phyloP scores from a whole-genome alignment of 148 eudicot genomes.

The Polygonum maritimum region DNA sequence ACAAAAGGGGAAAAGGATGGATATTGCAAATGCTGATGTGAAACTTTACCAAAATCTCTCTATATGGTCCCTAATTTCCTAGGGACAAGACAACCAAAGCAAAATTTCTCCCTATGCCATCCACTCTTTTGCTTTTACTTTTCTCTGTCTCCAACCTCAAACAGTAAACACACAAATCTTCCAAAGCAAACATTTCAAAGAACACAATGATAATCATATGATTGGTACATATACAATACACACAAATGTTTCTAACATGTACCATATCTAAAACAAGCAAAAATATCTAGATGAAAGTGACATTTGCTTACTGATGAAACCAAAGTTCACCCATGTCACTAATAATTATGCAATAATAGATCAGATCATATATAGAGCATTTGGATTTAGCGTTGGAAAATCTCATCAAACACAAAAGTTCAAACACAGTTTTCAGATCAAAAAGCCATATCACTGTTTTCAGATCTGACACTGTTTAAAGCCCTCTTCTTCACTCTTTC shows the following conservation, averaged over 20 bases:
- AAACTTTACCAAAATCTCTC: background rate
- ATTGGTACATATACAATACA: background rate
- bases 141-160: background rate
- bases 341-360: too few species aligned
- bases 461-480: background rate
- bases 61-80: background rate
- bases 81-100: background rate
- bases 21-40: too few species aligned
- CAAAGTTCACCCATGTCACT: background rate
- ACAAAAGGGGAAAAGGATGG: too few species aligned
- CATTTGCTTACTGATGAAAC: background rate
- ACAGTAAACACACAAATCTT: background rate
- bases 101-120: background rate
- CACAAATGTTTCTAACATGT: background rate
- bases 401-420: background rate
- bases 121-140: background rate
- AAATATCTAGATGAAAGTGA: background rate
- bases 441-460: slow-evolving; percentile 1
- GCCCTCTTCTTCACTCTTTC: background rate
- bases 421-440: background rate
- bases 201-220: background rate
- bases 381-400: background rate
- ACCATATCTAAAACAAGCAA: background rate
- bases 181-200: background rate
- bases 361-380: background rate